Evolutionary conservation across 139 green algal genomes (phyloP), one percentile per base, ranked within the genome.

Genomic region (Tetradesmus obliquus): DNA sequence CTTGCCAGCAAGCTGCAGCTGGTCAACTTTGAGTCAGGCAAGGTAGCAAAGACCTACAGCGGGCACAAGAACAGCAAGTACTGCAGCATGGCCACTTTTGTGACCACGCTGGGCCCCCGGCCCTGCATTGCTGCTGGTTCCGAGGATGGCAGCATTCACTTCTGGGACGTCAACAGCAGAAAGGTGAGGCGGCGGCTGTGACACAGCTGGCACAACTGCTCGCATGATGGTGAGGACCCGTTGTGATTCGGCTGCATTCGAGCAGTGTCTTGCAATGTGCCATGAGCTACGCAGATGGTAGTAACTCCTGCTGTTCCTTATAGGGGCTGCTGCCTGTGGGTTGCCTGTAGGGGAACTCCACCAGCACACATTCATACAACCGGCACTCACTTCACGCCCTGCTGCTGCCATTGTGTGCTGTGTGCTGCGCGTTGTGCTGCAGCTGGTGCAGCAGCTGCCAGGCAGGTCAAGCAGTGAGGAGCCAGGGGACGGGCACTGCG

Each of bases 131-230:
- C 98, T 1, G 95, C 91, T 22, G 98, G 98, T 8, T 97, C 95
- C 8, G 98, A 99, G 83, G 98, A 99, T 93, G 66, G 95, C 55
- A 84, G 84, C 82, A 90, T 99, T 17, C 96, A 93, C 85, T 57
- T 98, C n/a, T 99, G 97, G 95, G 94, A 97, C 76, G 91, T 99
- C 13, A 96, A 97, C 82, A 95, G 72, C 12, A 94, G 94, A 22
- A 57, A 94, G 94, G 93, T 95, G 58, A 20, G 87, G 20, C 3
- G 55, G 60, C 74, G 88, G 32, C 15, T 10, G 20, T 32, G 74
- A 45, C 15, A 69, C 51, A 55, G 51, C 10, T 10, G 71, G 19
- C 24, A 24, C 22, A 45, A 17, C n/a, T 87, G 69, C 32, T 87
- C 3, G 82, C 10, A 58, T 55, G 32, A 20, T 13, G 79, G 79